phyloP scores from a whole-genome alignment of 148 eudicot species.

The Cornus kousa region DNA sequence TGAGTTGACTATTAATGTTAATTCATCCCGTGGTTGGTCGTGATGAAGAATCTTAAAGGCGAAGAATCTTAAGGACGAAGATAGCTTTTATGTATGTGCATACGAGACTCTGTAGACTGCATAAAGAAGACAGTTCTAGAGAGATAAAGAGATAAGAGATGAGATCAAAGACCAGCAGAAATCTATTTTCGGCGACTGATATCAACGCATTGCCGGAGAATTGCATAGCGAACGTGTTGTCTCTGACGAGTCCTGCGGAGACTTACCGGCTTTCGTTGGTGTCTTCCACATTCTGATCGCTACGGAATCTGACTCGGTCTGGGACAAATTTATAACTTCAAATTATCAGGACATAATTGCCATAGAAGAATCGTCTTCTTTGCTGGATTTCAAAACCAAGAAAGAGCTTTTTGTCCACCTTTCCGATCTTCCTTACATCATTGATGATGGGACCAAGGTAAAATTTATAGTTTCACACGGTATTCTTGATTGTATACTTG shows the following conservation, averaged over 20 bases:
- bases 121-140: neutral
- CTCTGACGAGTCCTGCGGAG: conserved; percentile 31
- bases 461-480: too few relatives aligned
- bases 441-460: conserved; percentile 59
- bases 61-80: too few relatives aligned
- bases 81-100: too few relatives aligned
- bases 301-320: conserved; percentile 29
- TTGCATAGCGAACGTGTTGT: conserved; percentile 27
- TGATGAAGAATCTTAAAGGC: too few relatives aligned
- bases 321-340: conserved; percentile 36
- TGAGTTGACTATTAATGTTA: too few relatives aligned
- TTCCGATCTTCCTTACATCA: conserved; percentile 35
- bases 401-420: conserved; percentile 49
- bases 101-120: too few relatives aligned
- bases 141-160: neutral
- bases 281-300: conserved; percentile 21
- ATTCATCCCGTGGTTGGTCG: too few relatives aligned
- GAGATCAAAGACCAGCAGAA: neutral
- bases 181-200: neutral
- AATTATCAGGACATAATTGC: conserved; percentile 36
- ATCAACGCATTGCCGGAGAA: conserved; percentile 24
- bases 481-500: too few relatives aligned
- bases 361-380: conserved; percentile 20
- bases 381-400: conserved; percentile 22
- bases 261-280: conserved; percentile 28